These are phyloP conservation scores for Zopfia rhizophila DNA, from an alignment of 2,329 filamentous ascomycete species.

Conservation along the genomic window DNA sequence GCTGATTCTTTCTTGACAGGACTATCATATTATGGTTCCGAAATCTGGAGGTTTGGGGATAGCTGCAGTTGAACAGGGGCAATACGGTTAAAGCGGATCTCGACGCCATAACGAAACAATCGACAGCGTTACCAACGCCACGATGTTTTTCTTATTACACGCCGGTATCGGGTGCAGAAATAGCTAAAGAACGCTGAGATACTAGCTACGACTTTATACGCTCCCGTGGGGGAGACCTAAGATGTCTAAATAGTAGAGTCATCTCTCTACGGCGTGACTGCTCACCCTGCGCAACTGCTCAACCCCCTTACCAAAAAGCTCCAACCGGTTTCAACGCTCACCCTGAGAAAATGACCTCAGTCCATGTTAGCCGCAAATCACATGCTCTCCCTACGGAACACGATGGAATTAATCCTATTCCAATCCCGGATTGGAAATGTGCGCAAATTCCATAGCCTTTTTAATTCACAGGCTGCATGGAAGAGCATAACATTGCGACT, in stretches of 20 bases:
- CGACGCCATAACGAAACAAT: slow-evolving; percentile 14
- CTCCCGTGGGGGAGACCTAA: slow-evolving; percentile 4
- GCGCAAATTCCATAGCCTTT: too few relatives aligned
- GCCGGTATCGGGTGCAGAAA: slow-evolving; percentile 16
- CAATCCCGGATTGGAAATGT: too few relatives aligned
- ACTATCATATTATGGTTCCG: slow-evolving; percentile 19
- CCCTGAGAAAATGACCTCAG: too few relatives aligned
- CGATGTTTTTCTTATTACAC: slow-evolving; percentile 13
- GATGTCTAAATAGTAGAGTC: slow-evolving; percentile 3
- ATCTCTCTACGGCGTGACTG: slow-evolving; percentile 6
- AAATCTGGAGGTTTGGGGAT: slow-evolving; percentile 12
- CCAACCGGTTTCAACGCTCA: too few relatives aligned
- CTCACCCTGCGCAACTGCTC: too few relatives aligned
- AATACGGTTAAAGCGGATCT: slow-evolving; percentile 11
- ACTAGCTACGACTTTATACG: slow-evolving; percentile 7
- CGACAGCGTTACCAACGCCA: slow-evolving; percentile 14
- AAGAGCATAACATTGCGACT: too few relatives aligned
- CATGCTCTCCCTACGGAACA: too few relatives aligned
- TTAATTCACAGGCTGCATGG: too few relatives aligned
- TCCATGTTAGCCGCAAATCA: too few relatives aligned
- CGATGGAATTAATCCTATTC: too few relatives aligned
- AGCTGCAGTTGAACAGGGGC: slow-evolving; percentile 13
- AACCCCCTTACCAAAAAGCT: too few relatives aligned
- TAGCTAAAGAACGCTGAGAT: slow-evolving; percentile 9
- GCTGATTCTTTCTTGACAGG: too few relatives aligned